Evolutionary conservation across 148 eudicot genomes (phyloP), one percentile per base, ranked within the genome.

Genomic region (Fagopyrum esculentum): DNA sequence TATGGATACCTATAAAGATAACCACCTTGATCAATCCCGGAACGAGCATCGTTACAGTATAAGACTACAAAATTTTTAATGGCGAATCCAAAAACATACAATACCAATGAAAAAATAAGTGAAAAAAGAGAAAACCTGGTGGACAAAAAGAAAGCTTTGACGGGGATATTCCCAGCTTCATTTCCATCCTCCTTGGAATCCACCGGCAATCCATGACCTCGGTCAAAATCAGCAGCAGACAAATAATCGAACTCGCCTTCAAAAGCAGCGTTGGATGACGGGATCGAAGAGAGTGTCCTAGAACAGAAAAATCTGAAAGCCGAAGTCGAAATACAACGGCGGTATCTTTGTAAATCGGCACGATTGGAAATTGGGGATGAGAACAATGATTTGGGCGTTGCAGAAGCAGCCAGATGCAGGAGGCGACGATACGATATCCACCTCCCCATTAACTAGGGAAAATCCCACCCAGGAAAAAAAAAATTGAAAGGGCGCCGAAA

Each of bases 71-170:
- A 40, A 66, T 15, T 12, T 66, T 43, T 45, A 66, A 8, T 66
- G 35, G 9, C 11, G 46, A 66, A 64, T 40, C 6, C 17, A 64
- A 12, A 64, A 6, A 19, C 12, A 60, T 19, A 22, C 66, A 19
- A 6, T 17, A 79, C 6, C 19, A 22, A 64, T 69, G 55, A 44
- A n/a, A 54, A 6, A 16, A 13, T 4, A 6, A 29, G 9, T 9
- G 0, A 52, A 48, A 46, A 3, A 22, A 2, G 70, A 64, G 7
- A 29, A 56, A 78, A 89, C 91, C 93, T 86, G 73, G 98, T 92
- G 55, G 90, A 90, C 0, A 95, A 82, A 78, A 95, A 95, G 79
- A 82, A 92, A 45, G 98, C 96, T 79, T 85, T 88, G 48, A 95
- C 84, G 4, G 96, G 90, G 74, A 95, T 89, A 69, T 84, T 92